Conservation (phyloP, 441 rosid genomes). For the Populus tomentosa region DNA sequence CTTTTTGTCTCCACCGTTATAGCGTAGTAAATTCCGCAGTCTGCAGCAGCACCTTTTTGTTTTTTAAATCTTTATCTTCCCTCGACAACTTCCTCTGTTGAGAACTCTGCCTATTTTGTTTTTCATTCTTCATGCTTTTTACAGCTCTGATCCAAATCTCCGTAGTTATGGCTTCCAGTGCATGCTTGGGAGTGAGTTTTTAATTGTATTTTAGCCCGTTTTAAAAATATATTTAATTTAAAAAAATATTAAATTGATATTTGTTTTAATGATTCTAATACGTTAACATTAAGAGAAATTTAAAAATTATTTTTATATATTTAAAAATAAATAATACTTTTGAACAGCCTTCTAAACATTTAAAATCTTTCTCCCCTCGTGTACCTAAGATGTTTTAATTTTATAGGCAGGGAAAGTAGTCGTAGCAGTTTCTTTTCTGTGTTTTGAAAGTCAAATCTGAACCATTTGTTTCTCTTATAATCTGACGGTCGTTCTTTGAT, state of each 20-base stretch:
- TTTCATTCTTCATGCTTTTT: background rate
- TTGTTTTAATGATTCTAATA: too few relatives aligned
- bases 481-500: constrained; percentile 31
- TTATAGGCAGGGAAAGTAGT: background rate
- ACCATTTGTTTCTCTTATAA: constrained; percentile 14
- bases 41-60: background rate
- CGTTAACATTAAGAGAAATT: too few relatives aligned
- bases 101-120: background rate
- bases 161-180: constrained; percentile 27
- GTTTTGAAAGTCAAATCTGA: constrained; percentile 25
- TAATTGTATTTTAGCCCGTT: too few relatives aligned
- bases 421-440: background rate
- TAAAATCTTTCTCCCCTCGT: background rate
- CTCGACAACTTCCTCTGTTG: constrained; percentile 10
- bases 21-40: constrained; percentile 13
- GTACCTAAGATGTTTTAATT: too few relatives aligned
- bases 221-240: too few relatives aligned
- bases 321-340: too few relatives aligned
- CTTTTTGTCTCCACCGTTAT: constrained; percentile 21
- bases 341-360: too few relatives aligned
- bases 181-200: too few relatives aligned
- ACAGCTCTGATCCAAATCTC: constrained; percentile 14
- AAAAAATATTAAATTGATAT: too few relatives aligned
- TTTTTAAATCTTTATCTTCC: constrained; percentile 5
- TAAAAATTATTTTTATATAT: too few relatives aligned